Evolutionary conservation across 192 early-diverging fungal genomes (phyloP).

Genomic region (Coemansia sp.): DNA sequence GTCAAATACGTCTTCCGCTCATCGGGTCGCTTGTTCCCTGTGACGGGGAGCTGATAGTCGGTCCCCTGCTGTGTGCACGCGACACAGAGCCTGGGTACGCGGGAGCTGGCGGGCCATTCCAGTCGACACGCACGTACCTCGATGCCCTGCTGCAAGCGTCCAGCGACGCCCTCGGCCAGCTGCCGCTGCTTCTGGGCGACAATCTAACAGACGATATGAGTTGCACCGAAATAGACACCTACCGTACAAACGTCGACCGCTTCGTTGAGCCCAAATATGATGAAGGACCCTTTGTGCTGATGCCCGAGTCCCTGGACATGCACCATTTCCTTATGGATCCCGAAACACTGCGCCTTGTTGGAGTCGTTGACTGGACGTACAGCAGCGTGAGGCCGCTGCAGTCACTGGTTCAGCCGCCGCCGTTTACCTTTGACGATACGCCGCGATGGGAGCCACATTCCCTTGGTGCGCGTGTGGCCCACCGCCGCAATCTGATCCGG

Average conservation of each 20-base stretch:
- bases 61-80: slow-evolving; percentile 35
- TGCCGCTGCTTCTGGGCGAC: neutral
- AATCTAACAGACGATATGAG: neutral
- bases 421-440: slow-evolving; percentile 47
- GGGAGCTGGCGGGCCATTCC: slow-evolving; percentile 17
- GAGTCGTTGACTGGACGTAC: slow-evolving; percentile 44
- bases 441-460: slow-evolving; percentile 42
- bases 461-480: slow-evolving; percentile 18
- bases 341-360: slow-evolving; percentile 12
- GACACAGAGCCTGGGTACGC: slow-evolving; percentile 30
- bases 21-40: slow-evolving; percentile 25
- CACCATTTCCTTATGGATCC: slow-evolving; percentile 32
- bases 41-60: slow-evolving; percentile 19
- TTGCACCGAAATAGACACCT: slow-evolving; percentile 25
- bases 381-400: slow-evolving; percentile 23
- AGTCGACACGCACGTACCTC: slow-evolving; percentile 15
- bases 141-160: slow-evolving; percentile 31
- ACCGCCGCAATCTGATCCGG: slow-evolving; percentile 43
- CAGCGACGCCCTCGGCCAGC: slow-evolving; percentile 6
- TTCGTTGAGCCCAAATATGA: slow-evolving; percentile 11
- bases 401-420: slow-evolving; percentile 36
- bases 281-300: slow-evolving; percentile 33
- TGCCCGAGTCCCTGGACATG: slow-evolving; percentile 39
- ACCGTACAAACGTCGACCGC: neutral
- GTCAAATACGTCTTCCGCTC: slow-evolving; percentile 20